These are phyloP conservation scores for Barbatosphaeria neglecta DNA, from an alignment of 495 filamentous ascomycete genomes.

Conservation along the genomic window DNA sequence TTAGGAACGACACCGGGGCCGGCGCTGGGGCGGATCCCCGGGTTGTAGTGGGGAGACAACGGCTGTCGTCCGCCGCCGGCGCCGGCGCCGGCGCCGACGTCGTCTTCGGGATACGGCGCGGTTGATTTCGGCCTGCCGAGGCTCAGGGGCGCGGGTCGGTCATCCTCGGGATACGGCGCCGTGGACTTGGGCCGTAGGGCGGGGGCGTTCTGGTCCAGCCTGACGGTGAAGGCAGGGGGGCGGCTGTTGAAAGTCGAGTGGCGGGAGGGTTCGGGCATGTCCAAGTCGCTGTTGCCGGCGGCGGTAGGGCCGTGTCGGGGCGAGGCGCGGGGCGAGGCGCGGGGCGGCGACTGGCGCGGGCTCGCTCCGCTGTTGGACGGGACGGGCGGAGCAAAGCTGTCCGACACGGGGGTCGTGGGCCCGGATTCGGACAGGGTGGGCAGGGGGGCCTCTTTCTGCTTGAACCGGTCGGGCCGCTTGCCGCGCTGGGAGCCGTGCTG, in stretches of 20 bases:
- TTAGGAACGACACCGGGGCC: constrained; percentile 23
- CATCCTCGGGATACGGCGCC: constrained; percentile 56
- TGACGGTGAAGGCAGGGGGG: constrained; percentile 34
- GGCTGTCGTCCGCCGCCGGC: too few relatives aligned
- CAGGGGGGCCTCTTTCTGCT: constrained; percentile 29
- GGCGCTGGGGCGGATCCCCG: constrained; percentile 21
- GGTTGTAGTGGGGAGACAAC: constrained; percentile 22
- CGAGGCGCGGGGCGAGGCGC: constrained; percentile 10
- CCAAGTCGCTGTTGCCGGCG: constrained; percentile 24
- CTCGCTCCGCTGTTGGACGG: constrained; percentile 5
- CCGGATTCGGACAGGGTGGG: constrained; percentile 35
- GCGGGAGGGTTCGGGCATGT: constrained; percentile 61
- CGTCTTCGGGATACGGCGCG: constrained; percentile 45
- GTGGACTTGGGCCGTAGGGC: constrained; percentile 35
- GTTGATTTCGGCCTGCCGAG: constrained; percentile 20
- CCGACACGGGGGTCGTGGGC: constrained; percentile 2
- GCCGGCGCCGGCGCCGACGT: constrained; percentile 17
- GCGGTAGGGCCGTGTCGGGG: constrained; percentile 13
- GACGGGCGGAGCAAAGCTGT: constrained; percentile 1
- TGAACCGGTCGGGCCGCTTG: constrained; percentile 55
- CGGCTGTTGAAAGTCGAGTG: constrained; percentile 24
- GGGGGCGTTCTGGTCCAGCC: constrained; percentile 23
- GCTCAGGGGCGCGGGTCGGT: constrained; percentile 34
- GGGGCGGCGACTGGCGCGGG: constrained; percentile 20
- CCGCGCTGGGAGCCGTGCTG: constrained; percentile 79